Evolutionary conservation across 2,329 filamentous ascomycete species (phyloP).

Genomic region (Arthrinium puccinioides): DNA sequence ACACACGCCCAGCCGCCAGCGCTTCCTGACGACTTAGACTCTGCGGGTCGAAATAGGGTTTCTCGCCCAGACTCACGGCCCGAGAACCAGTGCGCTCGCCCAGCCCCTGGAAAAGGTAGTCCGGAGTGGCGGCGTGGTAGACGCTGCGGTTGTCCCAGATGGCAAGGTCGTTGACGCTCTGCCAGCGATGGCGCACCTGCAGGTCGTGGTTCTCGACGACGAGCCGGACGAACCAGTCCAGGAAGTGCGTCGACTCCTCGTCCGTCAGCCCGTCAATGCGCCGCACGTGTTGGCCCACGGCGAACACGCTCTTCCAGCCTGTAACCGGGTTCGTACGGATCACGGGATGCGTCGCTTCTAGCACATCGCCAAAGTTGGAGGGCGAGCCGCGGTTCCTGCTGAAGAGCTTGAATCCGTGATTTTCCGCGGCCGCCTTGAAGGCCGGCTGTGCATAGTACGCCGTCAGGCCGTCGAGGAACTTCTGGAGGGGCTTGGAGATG

Average conservation of each 20-base stretch:
- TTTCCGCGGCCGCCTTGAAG: conserved; percentile 25
- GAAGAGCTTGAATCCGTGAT: conserved; percentile 23
- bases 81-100: conserved; percentile 44
- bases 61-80: conserved; percentile 47
- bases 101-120: conserved; percentile 38
- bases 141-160: conserved; percentile 57
- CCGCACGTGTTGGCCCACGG: conserved; percentile 32
- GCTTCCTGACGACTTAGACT: conserved; percentile 19
- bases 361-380: conserved; percentile 38
- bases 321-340: conserved; percentile 56
- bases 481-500: conserved; percentile 40
- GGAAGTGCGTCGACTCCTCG: conserved; percentile 33
- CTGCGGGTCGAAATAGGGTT: conserved; percentile 44
- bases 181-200: conserved; percentile 40
- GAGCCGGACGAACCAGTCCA: conserved; percentile 31
- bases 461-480: conserved; percentile 44
- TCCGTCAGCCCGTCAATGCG: conserved; percentile 35
- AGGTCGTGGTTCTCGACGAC: conserved; percentile 40
- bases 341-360: conserved; percentile 45
- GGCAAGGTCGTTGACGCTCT: conserved; percentile 34
- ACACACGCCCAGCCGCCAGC: too few species aligned
- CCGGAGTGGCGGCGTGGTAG: conserved; percentile 52
- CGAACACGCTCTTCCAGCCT: conserved; percentile 46
- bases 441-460: conserved; percentile 34
- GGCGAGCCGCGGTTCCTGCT: conserved; percentile 25